A percentile compares a stretch with the other conserved stretches of the same genome.
These are phyloP conservation scores for Hanseniaspora guilliermondii DNA, from an alignment of 805 yeast genomes.

Conservation along the genomic window DNA sequence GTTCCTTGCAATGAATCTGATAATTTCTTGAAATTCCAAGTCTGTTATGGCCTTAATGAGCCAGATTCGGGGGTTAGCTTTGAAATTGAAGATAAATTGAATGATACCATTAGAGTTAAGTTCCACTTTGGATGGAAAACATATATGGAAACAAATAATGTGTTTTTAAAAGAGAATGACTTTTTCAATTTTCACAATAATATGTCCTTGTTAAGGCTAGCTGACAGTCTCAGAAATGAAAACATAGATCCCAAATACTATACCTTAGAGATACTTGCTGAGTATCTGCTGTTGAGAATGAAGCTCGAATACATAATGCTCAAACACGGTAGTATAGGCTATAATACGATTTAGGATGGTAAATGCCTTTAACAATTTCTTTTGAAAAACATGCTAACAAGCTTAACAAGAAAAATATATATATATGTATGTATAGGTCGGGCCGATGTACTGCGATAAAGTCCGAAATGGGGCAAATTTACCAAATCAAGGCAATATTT, in stretches of 20 bases:
- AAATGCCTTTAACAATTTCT: not conserved
- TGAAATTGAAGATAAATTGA: not conserved
- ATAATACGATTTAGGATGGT: not conserved
- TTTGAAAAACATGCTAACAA: too few species aligned
- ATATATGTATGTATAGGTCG: too few species aligned
- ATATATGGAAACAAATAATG: not conserved
- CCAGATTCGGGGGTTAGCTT: not conserved
- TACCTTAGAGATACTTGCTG: not conserved
- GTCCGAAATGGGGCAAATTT: too few species aligned
- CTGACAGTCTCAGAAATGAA: not conserved
- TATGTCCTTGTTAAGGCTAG: conserved; percentile 1
- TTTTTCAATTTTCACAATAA: conserved; percentile 10
- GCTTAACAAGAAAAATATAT: too few species aligned
- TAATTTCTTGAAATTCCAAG: not conserved
- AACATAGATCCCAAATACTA: conserved; percentile 5
- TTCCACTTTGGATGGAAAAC: not conserved
- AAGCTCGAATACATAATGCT: not conserved
- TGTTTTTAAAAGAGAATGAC: not conserved
- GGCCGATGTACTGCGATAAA: too few species aligned
- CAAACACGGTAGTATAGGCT: not conserved
- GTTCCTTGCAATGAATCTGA: not conserved
- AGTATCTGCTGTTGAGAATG: not conserved
- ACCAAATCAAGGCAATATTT: too few species aligned
- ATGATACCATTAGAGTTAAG: not conserved
- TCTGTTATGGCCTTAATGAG: not conserved